Percentiles rank a stretch among this genome's conserved stretches.
phyloP scores from a whole-genome alignment of 2,329 filamentous ascomycete species.

The Cercospora zeina region DNA sequence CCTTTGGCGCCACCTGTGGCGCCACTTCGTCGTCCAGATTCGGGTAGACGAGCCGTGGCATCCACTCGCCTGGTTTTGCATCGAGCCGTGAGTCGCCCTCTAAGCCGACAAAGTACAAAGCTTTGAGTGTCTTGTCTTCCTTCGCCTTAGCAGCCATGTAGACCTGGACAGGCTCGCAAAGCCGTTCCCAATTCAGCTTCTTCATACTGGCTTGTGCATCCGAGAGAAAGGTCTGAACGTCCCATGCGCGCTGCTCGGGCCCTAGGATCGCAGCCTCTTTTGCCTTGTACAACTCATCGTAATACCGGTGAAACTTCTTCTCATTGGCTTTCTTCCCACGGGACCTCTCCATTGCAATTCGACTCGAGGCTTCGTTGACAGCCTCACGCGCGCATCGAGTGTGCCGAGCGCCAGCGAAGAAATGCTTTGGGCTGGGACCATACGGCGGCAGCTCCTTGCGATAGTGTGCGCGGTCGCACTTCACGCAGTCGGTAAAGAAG shows the following conservation, averaged over 20 bases:
- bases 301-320: background rate
- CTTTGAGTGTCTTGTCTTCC: background rate
- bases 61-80: background rate
- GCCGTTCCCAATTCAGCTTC: background rate
- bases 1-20: no score
- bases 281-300: background rate
- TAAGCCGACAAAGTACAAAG: background rate
- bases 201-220: background rate
- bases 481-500: background rate
- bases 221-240: background rate
- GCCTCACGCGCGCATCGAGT: background rate
- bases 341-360: background rate
- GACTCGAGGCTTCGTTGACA: background rate
- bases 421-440: background rate
- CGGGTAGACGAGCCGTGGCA: background rate
- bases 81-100: background rate
- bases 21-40: background rate
- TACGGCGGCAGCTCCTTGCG: background rate
- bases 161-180: background rate
- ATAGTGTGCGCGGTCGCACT: background rate
- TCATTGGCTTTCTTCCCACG: background rate
- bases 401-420: background rate
- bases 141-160: background rate
- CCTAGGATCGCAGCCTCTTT: background rate
- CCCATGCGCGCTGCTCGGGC: background rate